Percentiles rank a stretch among this genome's conserved stretches.
phyloP scores from a whole-genome alignment of 352 stramenopile genomes.

The Phytopythium cucurbitacearum region DNA sequence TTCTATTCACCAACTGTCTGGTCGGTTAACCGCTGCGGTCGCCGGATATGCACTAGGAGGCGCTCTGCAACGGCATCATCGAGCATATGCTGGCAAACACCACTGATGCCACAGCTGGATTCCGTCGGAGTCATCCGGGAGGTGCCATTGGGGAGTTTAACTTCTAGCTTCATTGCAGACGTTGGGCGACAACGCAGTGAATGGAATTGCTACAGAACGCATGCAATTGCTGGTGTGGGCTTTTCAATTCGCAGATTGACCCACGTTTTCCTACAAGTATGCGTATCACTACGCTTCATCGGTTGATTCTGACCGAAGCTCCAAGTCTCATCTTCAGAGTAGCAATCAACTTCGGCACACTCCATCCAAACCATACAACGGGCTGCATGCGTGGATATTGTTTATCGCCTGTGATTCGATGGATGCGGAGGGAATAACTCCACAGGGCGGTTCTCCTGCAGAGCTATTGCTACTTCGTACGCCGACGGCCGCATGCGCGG shows the following conservation, averaged over 20 bases:
- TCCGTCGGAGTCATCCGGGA: conserved; percentile 61
- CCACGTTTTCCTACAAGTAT: too few relatives aligned
- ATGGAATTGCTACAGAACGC: too few relatives aligned
- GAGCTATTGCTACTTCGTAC: conserved; percentile 65
- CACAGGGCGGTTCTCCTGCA: conserved; percentile 60
- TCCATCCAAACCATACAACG: too few relatives aligned
- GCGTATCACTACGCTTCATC: too few relatives aligned
- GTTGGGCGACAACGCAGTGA: too few relatives aligned
- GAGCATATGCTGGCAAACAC: conserved; percentile 48
- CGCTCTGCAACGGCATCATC: conserved; percentile 68
- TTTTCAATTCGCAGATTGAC: too few relatives aligned
- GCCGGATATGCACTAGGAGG: conserved; percentile 32
- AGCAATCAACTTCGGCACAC: too few relatives aligned
- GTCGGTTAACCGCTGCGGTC: conserved; percentile 1
- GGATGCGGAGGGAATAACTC: conserved; percentile 41
- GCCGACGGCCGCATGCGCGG: conserved; percentile 58
- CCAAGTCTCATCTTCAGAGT: too few relatives aligned
- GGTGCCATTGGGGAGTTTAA: conserved; percentile 46
- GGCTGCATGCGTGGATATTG: too few relatives aligned
- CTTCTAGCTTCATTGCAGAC: too few relatives aligned
- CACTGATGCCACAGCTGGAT: conserved; percentile 17
- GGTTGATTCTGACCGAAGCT: too few relatives aligned
- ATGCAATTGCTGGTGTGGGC: too few relatives aligned
- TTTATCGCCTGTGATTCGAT: conserved; percentile 1
- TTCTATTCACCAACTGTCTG: neutral